These are phyloP conservation scores for Saturnispora diversa DNA, from an alignment of 805 yeast species.

Conservation along the genomic window DNA sequence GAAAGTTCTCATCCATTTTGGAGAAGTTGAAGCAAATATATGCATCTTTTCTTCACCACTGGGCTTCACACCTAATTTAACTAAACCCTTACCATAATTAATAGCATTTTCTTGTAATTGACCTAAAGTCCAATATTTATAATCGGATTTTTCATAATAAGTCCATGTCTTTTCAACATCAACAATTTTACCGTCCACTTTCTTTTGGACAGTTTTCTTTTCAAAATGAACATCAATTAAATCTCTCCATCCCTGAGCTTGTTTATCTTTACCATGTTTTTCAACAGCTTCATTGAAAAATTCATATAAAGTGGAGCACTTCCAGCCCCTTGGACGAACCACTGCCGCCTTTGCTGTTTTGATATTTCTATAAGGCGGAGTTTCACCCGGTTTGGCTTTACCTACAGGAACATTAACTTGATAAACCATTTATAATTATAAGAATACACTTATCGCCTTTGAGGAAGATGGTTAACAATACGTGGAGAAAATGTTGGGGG, in stretches of 20 bases:
- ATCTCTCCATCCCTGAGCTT: conserved; percentile 71
- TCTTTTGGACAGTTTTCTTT: conserved; percentile 61
- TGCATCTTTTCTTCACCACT: conserved; percentile 56
- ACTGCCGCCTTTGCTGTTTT: conserved; percentile 40
- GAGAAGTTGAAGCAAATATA: conserved; percentile 81
- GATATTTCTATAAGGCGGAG: conserved; percentile 70
- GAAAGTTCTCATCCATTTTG: conserved; percentile 83
- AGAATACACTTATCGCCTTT: background rate
- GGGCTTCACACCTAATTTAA: conserved; percentile 63
- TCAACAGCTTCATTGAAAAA: conserved; percentile 11
- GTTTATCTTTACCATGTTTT: conserved; percentile 40
- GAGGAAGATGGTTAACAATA: too few species aligned
- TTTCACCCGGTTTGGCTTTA: conserved; percentile 43
- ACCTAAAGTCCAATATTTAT: conserved; percentile 54
- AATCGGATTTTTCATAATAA: conserved; percentile 70
- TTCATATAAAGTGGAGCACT: conserved; percentile 29
- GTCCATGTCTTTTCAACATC: conserved; percentile 82
- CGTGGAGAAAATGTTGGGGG: too few species aligned
- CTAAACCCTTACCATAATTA: conserved; percentile 66
- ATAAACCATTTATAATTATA: conserved; percentile 1
- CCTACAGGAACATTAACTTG: conserved; percentile 11
- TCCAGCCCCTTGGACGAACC: conserved; percentile 53
- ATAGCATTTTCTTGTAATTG: conserved; percentile 45
- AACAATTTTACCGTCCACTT: conserved; percentile 65
- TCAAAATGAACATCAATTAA: conserved; percentile 68